phyloP scores from a whole-genome alignment of 192 early-diverging fungal species.

The Linnemannia hyalina region DNA sequence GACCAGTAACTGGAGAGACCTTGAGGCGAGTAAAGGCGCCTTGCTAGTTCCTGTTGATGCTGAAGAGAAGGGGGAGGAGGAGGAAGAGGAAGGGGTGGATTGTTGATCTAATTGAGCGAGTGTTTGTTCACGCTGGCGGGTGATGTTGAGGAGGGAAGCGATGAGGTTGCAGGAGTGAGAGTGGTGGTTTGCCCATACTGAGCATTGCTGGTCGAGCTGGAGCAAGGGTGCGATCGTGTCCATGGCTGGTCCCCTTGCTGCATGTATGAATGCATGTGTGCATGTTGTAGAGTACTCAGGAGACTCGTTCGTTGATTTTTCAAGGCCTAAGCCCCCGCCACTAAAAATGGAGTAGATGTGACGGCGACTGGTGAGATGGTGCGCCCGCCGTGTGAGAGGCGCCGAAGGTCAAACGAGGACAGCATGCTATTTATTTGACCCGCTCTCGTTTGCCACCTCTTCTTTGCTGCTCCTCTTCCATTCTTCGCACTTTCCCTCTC shows the following conservation, averaged over 20 bases:
- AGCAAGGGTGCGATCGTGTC: constrained; percentile 29
- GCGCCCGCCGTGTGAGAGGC: background rate
- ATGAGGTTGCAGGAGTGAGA: constrained; percentile 50
- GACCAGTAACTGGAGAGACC: constrained; percentile 28
- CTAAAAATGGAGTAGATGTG: background rate
- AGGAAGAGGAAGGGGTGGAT: background rate
- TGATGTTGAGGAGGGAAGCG: constrained; percentile 46
- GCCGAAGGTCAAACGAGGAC: background rate
- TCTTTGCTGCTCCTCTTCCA: background rate
- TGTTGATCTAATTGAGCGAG: constrained; percentile 16
- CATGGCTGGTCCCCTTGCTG: constrained; percentile 1
- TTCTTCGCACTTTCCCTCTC: background rate
- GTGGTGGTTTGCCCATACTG: constrained; percentile 43
- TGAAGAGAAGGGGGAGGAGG: background rate
- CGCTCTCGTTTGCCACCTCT: background rate
- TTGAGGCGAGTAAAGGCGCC: constrained; percentile 16
- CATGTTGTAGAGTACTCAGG: background rate
- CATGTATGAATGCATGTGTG: no score
- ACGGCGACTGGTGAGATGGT: background rate
- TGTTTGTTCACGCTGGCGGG: constrained; percentile 46
- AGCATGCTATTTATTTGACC: background rate
- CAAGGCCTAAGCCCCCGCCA: constrained; percentile 30
- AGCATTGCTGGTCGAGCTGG: constrained; percentile 51
- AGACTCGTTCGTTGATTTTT: background rate
- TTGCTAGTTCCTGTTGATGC: background rate